Base-by-base conservation (phyloP, 352 stramenopile species). In the Pythium folliculosum region DNA sequence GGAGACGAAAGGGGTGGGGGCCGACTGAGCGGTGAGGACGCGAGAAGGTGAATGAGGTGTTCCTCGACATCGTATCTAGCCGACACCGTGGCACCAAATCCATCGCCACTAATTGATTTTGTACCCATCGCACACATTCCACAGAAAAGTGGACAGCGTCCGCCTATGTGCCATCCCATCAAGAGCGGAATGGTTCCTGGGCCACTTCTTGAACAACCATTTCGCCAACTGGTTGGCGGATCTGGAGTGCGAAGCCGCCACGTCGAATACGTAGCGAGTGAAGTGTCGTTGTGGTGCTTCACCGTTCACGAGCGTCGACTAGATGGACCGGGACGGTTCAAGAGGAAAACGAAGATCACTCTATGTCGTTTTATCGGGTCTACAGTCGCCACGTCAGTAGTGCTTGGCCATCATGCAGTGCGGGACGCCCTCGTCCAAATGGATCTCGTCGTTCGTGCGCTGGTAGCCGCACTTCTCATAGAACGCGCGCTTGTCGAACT, bases 381-480 rank as follows among this genome's bases (percentile, higher is more conserved):
- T 32, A 32, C 27, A 6, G 27, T 32, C 2, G 27, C 27, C 27
- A 32, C 27, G 27, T 60, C 10, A 32, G 23, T 22, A 32, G 30
- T 45, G 32, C 56, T 74, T 74, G 49, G 50, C 38, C 68, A 74
- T 74, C 55, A 56, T 50, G 57, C 57, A 91, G 62, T 91, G 83
- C 70, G 81, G 60, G 1, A 77, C 79, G 45, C 73, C 81, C 63
- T 88, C 73, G 17, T 91, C 78, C 16, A 86, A 43, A 43, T 89
- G 80, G 17, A 87, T 70, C 64, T 89, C 78, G 63, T 89, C 75
- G 48, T 63, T 81, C 12, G 70, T 45, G 58, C 75, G 82, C 35
- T 44, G 51, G 70, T 90, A 91, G 55, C 83, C 83, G 52, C 83
- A 90, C 53, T 87, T 87, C 52, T 85, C 77, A 62, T 91, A 91